These are phyloP conservation scores for Trichoderma breve DNA, from an alignment of 2,329 filamentous ascomycete species.

Conservation along the genomic window DNA sequence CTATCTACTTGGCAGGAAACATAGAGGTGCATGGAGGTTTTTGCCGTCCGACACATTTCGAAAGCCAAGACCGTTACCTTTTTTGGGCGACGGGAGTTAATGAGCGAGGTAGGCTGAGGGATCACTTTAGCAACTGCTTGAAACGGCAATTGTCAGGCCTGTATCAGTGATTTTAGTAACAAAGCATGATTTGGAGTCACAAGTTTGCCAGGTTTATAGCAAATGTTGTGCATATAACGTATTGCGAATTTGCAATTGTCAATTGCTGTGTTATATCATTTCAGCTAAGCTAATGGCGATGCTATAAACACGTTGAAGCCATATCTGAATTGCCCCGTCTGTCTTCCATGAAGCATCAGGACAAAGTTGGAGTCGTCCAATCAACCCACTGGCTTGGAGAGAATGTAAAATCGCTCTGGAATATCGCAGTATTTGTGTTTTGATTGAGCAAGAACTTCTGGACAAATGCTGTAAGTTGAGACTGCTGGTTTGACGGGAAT, in stretches of 20 bases:
- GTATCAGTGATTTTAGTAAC: neutral
- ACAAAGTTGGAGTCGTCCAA: neutral
- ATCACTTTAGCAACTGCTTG: neutral
- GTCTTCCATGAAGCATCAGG: neutral
- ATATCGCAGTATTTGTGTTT: neutral
- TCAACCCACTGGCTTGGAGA: conserved; percentile 3
- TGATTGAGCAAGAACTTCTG: conserved; percentile 2
- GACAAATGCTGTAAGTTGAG: conserved; percentile 5
- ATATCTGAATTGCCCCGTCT: neutral
- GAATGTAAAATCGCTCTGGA: conserved; percentile 6
- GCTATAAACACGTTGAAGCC: neutral
- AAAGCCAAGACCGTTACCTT: neutral
- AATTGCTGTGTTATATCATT: neutral
- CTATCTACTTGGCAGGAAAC: neutral
- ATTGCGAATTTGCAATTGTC: neutral
- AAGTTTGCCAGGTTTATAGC: too few species aligned
- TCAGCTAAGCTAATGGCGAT: neutral
- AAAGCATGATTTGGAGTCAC: too few species aligned
- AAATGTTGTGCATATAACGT: too few species aligned
- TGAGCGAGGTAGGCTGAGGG: neutral
- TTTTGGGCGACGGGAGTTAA: neutral
- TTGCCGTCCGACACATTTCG: neutral
- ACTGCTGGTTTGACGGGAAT: conserved; percentile 4
- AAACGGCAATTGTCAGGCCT: neutral
- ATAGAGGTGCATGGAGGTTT: neutral